phyloP scores from a whole-genome alignment of 768 basidiomycete species.

The Lactifluus volemus region DNA sequence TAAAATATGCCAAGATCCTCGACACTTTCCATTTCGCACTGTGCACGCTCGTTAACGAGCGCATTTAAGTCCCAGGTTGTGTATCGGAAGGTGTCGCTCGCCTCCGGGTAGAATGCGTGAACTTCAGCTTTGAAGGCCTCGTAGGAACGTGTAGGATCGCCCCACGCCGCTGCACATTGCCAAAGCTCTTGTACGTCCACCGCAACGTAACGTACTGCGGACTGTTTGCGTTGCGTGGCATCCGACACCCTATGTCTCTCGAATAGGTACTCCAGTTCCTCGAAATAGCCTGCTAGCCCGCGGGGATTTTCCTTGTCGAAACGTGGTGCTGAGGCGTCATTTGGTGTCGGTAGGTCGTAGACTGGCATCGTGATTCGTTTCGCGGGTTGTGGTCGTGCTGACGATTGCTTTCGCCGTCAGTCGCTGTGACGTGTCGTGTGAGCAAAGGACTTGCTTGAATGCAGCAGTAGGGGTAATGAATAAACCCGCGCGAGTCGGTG shows the following conservation, averaged over 20 bases:
- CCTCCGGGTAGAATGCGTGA: not conserved
- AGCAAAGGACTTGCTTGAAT: not conserved
- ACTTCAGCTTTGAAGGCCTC: not conserved
- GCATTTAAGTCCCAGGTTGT: not conserved
- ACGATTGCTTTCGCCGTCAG: not conserved
- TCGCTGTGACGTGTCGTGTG: not conserved
- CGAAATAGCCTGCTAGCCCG: not conserved
- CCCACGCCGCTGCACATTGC: not conserved
- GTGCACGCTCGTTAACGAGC: not conserved
- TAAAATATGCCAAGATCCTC: not conserved
- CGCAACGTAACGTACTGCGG: not conserved
- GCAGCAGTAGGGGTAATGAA: not conserved
- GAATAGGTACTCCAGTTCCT: not conserved
- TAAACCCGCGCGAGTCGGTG: not conserved
- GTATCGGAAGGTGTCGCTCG: not conserved
- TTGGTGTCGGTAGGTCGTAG: not conserved
- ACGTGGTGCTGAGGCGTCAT: slow-evolving; percentile 28
- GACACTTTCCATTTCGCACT: not conserved
- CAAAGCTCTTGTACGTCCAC: not conserved
- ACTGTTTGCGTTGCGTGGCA: not conserved
- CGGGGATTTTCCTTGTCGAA: not conserved
- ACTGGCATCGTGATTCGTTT: not conserved
- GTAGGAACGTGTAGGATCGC: not conserved
- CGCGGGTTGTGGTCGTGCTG: not conserved
- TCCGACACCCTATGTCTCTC: not conserved